Base-by-base conservation (phyloP, 495 filamentous ascomycete genomes). In the Elasticomyces elasticus region DNA sequence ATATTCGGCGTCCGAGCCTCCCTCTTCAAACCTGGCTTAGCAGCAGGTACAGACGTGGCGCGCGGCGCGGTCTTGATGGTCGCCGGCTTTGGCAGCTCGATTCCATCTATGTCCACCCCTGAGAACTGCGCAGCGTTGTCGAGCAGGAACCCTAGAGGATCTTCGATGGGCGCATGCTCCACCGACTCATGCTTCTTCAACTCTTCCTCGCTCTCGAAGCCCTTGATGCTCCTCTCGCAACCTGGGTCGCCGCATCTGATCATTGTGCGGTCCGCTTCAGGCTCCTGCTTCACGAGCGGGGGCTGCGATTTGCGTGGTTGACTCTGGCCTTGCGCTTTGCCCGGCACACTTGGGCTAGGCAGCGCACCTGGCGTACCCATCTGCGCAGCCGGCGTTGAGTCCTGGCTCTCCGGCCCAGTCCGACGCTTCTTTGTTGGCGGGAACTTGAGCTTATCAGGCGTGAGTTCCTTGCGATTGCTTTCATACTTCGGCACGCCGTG, bases 401-500 rank as follows among this genome's bases (percentile, higher is more conserved):
- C 55, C 22, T 55, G 44, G 48, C 58, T 65, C 10, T 43, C 52
- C 20, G 30, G 46, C 28, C 51, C 51, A 0, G 71, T 71, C 67
- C 71, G 79, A 31, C 66, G 62, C 64, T 74, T 78, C 71, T 83
- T 84, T 24, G 72, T 67, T 19, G 71, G 63, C 10, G 80, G 79
- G 2, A 81, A 60, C 19, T 74, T 69, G 25, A 82, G 69, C 41
- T 76, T 75, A 4, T 71, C 69, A 33, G 72, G 67, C 5, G 74
- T 78, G 5, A 80, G 50, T 22, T 67, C 58, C 15, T 31, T 53
- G 5, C 68, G 62, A 37, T 74, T 69, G 35, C 62, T 64, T 35
- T 71, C 64, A 54, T 82, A 82, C 0, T 67, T 69, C 5, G 87
- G 85, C 22, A 82, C 74, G 5, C 86, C 85, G 42, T 83, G 75